Conservation (phyloP, 331 rosid genomes). For the Ulmus americana region DNA sequence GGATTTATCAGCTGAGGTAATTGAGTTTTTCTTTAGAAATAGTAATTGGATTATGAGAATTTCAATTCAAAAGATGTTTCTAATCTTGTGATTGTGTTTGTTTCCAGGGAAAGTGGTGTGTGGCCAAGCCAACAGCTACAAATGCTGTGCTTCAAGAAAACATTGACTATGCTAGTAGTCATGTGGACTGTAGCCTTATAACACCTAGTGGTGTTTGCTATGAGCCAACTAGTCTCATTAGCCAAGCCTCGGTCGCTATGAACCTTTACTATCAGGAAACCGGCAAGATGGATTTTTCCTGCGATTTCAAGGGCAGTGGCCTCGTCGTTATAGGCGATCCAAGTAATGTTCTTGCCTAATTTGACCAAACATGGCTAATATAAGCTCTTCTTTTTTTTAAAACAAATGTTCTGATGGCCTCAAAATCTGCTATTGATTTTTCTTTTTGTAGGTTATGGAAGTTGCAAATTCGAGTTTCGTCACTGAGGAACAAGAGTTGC, state of each 20-base stretch:
- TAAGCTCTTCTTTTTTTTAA: no score
- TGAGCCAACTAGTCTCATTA: constrained; percentile 10
- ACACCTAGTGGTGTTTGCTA: constrained; percentile 7
- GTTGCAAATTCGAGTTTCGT: constrained; percentile 8
- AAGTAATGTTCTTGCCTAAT: not conserved
- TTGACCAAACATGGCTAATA: not conserved
- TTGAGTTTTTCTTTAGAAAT: not conserved
- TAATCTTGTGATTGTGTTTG: not conserved
- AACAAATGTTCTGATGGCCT: not conserved
- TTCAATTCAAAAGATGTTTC: not conserved
- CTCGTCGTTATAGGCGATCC: constrained; percentile 11
- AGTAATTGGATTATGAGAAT: no score
- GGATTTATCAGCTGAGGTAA: constrained; percentile 15
- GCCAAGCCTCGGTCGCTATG: constrained; percentile 22
- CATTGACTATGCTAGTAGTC: constrained; percentile 21
- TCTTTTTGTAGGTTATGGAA: constrained; percentile 16
- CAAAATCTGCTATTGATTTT: not conserved
- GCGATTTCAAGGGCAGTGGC: constrained; percentile 19
- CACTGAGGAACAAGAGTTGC: not conserved
- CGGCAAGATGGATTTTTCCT: not conserved
- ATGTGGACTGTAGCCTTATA: constrained; percentile 17
- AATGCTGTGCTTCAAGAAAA: not conserved
- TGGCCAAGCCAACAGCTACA: constrained; percentile 12
- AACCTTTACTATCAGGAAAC: constrained; percentile 23
- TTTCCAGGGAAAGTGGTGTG: constrained; percentile 26